Evolutionary conservation across 1,284 basidiomycete genomes (phyloP).

Genomic region (Fomitopsis schrenkii): DNA sequence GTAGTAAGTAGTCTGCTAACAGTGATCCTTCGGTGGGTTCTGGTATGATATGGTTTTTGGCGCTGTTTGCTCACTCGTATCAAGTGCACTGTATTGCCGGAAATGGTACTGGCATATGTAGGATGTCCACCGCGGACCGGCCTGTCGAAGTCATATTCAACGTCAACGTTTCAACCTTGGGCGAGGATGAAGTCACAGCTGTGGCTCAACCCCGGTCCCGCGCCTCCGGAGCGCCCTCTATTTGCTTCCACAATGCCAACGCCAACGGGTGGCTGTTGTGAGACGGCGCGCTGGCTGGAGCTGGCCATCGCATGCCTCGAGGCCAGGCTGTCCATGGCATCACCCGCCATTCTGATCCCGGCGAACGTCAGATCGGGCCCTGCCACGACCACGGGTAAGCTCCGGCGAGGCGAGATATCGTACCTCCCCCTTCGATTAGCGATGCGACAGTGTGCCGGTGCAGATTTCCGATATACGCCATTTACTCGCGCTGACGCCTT

Average conservation of each 20-base stretch:
- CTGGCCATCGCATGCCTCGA: not conserved
- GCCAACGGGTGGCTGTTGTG: not conserved
- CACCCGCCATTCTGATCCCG: not conserved
- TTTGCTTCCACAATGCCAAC: not conserved
- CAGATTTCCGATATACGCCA: not conserved
- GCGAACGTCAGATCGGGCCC: not conserved
- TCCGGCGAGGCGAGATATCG: not conserved
- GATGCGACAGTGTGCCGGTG: not conserved
- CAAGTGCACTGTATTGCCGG: not conserved
- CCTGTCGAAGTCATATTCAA: not conserved
- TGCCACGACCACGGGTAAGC: constrained; percentile 1
- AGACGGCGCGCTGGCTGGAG: not conserved
- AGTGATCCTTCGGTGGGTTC: not conserved
- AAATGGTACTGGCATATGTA: not conserved
- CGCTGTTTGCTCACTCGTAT: not conserved
- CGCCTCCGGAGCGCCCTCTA: not conserved
- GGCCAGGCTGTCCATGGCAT: not conserved
- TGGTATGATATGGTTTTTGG: not conserved
- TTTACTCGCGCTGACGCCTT: not conserved
- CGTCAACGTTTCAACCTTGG: too few species aligned
- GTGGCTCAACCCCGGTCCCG: not conserved
- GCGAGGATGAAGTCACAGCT: not conserved
- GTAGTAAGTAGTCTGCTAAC: not conserved
- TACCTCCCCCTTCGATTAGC: not conserved
- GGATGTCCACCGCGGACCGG: not conserved